These are phyloP conservation scores for Microthyrium microscopicum DNA, from an alignment of 2,329 filamentous ascomycete species.

Conservation along the genomic window DNA sequence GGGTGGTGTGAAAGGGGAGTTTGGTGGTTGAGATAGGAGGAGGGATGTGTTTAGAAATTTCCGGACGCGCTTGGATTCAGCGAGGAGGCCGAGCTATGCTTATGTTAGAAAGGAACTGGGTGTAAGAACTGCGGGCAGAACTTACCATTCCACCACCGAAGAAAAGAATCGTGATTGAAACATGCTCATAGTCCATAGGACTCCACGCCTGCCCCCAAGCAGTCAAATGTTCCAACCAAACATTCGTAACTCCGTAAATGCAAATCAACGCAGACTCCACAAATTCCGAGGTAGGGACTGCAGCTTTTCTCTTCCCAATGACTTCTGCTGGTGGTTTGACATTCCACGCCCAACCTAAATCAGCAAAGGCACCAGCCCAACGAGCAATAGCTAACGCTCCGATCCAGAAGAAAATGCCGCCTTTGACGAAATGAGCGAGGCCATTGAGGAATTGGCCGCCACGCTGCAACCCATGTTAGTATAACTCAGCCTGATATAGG, in stretches of 20 bases:
- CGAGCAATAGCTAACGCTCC: constrained; percentile 74
- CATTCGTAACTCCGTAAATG: constrained; percentile 73
- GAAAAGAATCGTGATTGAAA: constrained; percentile 86
- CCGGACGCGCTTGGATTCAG: constrained; percentile 53
- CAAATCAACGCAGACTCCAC: constrained; percentile 82
- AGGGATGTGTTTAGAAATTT: constrained; percentile 42
- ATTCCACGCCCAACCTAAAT: constrained; percentile 94
- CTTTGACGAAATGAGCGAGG: constrained; percentile 86
- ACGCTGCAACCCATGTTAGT: constrained; percentile 32
- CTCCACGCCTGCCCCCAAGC: constrained; percentile 56
- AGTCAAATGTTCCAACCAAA: constrained; percentile 80
- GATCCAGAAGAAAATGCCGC: constrained; percentile 88
- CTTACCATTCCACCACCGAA: constrained; percentile 76
- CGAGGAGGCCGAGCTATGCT: constrained; percentile 54
- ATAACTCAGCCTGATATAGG: not conserved
- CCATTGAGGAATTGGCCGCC: constrained; percentile 59
- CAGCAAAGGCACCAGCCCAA: constrained; percentile 79
- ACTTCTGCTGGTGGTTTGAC: constrained; percentile 45
- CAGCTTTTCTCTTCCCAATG: constrained; percentile 44
- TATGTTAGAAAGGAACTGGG: constrained; percentile 9
- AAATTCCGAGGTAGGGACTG: constrained; percentile 65
- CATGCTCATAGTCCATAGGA: constrained; percentile 70
- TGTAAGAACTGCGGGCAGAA: constrained; percentile 12
- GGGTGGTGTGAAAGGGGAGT: constrained; percentile 18
- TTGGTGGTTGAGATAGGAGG: constrained; percentile 20